phyloP scores from a whole-genome alignment of 225 moss, liverwort and hornwort species.

The Marchantia polymorpha region DNA sequence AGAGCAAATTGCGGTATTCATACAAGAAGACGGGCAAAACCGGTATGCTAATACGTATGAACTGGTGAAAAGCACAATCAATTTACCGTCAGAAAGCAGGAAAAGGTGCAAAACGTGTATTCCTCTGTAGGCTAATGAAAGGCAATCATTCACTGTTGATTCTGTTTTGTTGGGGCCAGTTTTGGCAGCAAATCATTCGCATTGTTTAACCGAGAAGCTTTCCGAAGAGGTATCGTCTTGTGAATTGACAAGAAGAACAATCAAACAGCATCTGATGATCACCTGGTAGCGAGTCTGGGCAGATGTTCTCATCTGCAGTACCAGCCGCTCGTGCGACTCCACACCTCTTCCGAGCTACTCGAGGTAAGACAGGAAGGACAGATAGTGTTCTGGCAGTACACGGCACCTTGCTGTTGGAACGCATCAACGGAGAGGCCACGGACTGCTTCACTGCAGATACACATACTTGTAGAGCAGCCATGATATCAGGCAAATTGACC shows the following conservation, averaged over 20 bases:
- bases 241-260: too few species aligned
- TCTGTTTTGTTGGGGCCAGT: too few species aligned
- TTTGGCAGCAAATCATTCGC: too few species aligned
- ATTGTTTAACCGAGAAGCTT: too few species aligned
- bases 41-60: too few species aligned
- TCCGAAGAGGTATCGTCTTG: too few species aligned
- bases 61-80: too few species aligned
- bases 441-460: neutral
- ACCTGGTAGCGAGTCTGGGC: conserved; percentile 32
- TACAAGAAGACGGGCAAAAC: too few species aligned
- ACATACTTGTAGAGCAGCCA: conserved; percentile 8
- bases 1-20: too few species aligned
- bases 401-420: neutral
- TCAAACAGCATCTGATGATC: neutral
- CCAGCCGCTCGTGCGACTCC: conserved; percentile 35
- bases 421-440: neutral
- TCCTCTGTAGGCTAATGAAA: too few species aligned
- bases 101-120: neutral
- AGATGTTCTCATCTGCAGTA: conserved; percentile 38
- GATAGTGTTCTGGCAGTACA: neutral
- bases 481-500: neutral
- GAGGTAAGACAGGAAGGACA: neutral
- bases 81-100: too few species aligned
- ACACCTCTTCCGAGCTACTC: neutral
- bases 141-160: too few species aligned